Conservation (phyloP, 2,329 filamentous ascomycete genomes). For the Didymella arachidicola region DNA sequence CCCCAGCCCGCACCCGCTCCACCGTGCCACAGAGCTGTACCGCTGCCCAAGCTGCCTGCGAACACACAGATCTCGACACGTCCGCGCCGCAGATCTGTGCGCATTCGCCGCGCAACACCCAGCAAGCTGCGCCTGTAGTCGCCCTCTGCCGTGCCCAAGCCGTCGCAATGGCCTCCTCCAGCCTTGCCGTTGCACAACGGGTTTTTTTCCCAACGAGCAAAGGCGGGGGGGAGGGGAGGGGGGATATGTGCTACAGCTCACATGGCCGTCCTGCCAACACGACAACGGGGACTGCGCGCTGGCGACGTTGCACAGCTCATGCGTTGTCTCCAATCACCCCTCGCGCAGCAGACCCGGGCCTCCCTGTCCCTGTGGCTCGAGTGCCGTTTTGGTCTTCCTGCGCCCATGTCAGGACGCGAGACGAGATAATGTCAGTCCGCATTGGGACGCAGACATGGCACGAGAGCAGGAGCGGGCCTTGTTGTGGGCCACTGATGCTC, state of each 20-base stretch:
- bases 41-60: constrained; percentile 17
- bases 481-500: constrained; percentile 8
- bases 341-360: constrained; percentile 20
- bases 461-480: constrained; percentile 13
- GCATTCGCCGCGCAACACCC: constrained; percentile 22
- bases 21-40: constrained; percentile 14
- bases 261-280: constrained; percentile 37
- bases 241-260: constrained; percentile 21
- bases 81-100: constrained; percentile 26
- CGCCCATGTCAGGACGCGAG: constrained; percentile 23
- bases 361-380: constrained; percentile 27
- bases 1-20: constrained; percentile 13
- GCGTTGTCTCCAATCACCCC: constrained; percentile 33
- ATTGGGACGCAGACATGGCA: constrained; percentile 19
- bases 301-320: constrained; percentile 29
- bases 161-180: constrained; percentile 23
- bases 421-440: constrained; percentile 24
- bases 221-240: constrained; percentile 22
- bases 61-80: constrained; percentile 17
- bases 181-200: constrained; percentile 26
- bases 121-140: constrained; percentile 18
- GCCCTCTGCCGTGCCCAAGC: constrained; percentile 23
- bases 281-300: constrained; percentile 27
- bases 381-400: constrained; percentile 31
- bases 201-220: constrained; percentile 21